Evolutionary conservation across 495 filamentous ascomycete species (phyloP).

Genomic region (Aspergillus mulundensis): DNA sequence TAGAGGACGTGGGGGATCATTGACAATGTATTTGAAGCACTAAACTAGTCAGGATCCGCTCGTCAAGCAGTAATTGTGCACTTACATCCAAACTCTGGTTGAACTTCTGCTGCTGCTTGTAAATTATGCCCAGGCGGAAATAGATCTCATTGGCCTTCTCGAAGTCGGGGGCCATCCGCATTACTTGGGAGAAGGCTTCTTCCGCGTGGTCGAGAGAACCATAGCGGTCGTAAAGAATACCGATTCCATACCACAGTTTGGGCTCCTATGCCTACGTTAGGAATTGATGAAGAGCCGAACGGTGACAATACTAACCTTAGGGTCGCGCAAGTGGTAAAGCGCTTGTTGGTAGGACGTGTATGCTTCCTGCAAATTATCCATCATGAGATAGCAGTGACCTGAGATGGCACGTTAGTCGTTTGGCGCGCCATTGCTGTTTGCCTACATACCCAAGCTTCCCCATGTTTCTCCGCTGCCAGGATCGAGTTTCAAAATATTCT

Average conservation of each 20-base stretch:
- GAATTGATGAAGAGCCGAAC: neutral
- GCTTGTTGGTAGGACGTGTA: constrained; percentile 98
- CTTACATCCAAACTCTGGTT: constrained; percentile 80
- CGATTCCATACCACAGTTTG: constrained; percentile 98
- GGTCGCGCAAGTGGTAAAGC: constrained; percentile 86
- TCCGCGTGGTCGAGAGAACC: constrained; percentile 97
- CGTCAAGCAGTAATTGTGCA: neutral
- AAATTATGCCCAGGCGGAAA: constrained; percentile 97
- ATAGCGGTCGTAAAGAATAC: constrained; percentile 95
- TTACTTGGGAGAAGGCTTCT: constrained; percentile 97
- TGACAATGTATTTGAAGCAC: constrained; percentile 99
- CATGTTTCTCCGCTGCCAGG: constrained; percentile 88
- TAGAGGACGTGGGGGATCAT: constrained; percentile 83
- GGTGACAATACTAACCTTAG: constrained; percentile 62
- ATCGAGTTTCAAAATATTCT: constrained; percentile 88
- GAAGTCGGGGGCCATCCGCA: constrained; percentile 97
- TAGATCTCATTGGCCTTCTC: constrained; percentile 99
- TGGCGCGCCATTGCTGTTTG: neutral
- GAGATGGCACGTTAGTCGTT: constrained; percentile 4
- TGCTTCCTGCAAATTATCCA: constrained; percentile 96
- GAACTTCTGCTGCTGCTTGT: constrained; percentile 98
- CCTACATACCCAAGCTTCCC: constrained; percentile 77
- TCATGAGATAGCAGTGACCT: constrained; percentile 98
- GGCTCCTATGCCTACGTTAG: constrained; percentile 62
- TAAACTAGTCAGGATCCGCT: constrained; percentile 27